phyloP scores from a whole-genome alignment of 2,329 filamentous ascomycete genomes.

The Penicillium vulpinum region DNA sequence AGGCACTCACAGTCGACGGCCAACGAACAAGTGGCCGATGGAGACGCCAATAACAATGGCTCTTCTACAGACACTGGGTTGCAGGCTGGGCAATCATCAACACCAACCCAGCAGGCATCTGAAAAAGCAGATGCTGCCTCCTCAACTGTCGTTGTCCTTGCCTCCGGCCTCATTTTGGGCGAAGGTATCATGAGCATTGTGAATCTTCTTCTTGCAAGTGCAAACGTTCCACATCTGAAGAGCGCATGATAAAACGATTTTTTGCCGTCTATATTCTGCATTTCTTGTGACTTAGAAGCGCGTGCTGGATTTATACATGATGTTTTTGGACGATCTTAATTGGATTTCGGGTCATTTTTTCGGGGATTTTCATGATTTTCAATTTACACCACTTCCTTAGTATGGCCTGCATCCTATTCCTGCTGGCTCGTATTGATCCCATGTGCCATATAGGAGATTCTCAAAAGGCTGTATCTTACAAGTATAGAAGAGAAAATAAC shows the following conservation, averaged over 20 bases:
- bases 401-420: neutral
- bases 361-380: neutral
- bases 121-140: conserved; percentile 39
- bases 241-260: no score
- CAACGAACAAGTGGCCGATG: neutral
- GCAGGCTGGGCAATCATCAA: neutral
- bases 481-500: no score
- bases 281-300: neutral
- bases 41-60: neutral
- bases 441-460: neutral
- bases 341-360: neutral
- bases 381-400: neutral
- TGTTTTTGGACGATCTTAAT: neutral
- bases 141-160: conserved; percentile 81
- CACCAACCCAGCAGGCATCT: conserved; percentile 44
- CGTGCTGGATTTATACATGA: neutral
- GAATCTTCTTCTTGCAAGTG: conserved; percentile 78
- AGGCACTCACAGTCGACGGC: conserved; percentile 29
- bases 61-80: conserved; percentile 1
- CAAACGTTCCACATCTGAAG: conserved; percentile 69
- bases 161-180: conserved; percentile 84
- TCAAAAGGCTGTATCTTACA: neutral
- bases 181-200: conserved; percentile 91
- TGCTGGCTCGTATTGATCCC: neutral
- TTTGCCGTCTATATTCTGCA: neutral